Conservation (phyloP, 1,284 basidiomycete species). For the Marasmius oreades region DNA sequence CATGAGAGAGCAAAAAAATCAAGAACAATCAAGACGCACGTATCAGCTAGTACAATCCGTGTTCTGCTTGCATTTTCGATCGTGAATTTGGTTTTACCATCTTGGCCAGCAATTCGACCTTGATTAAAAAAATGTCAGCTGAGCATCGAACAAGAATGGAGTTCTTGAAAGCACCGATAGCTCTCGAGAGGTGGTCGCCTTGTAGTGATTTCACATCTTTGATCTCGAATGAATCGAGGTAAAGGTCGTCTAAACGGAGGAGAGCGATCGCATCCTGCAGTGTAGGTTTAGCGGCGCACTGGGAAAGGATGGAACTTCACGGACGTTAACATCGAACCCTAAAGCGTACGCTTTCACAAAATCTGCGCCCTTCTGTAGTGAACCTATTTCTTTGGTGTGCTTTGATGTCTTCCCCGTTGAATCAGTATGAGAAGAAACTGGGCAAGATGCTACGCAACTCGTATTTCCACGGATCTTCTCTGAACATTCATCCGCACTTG, state of each 20-base stretch:
- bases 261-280: slow-evolving; percentile 91
- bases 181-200: slow-evolving; percentile 93
- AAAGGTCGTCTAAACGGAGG: slow-evolving; percentile 92
- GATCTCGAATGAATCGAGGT: slow-evolving; percentile 98
- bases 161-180: slow-evolving; percentile 70
- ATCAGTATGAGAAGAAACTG: background rate
- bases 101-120: slow-evolving; percentile 97
- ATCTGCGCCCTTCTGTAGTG: slow-evolving; percentile 96
- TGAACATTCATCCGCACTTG: slow-evolving; percentile 97
- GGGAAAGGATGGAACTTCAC: slow-evolving; percentile 19
- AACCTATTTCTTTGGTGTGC: slow-evolving; percentile 88
- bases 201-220: slow-evolving; percentile 99
- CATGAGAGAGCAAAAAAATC: slow-evolving; percentile 7
- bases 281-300: slow-evolving; percentile 2
- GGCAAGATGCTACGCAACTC: slow-evolving; percentile 45
- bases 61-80: slow-evolving; percentile 97
- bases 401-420: slow-evolving; percentile 73
- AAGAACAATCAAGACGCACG: slow-evolving; percentile 49
- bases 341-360: slow-evolving; percentile 95
- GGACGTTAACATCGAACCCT: slow-evolving; percentile 90
- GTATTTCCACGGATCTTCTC: slow-evolving; percentile 85
- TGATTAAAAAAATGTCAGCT: slow-evolving; percentile 13
- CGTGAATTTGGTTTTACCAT: slow-evolving; percentile 97
- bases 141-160: background rate
- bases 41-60: slow-evolving; percentile 94